Percentiles rank a stretch among this genome's conserved stretches.
Conservation (phyloP, 2,329 filamentous ascomycete genomes). For the Pyricularia pennisetigena region DNA sequence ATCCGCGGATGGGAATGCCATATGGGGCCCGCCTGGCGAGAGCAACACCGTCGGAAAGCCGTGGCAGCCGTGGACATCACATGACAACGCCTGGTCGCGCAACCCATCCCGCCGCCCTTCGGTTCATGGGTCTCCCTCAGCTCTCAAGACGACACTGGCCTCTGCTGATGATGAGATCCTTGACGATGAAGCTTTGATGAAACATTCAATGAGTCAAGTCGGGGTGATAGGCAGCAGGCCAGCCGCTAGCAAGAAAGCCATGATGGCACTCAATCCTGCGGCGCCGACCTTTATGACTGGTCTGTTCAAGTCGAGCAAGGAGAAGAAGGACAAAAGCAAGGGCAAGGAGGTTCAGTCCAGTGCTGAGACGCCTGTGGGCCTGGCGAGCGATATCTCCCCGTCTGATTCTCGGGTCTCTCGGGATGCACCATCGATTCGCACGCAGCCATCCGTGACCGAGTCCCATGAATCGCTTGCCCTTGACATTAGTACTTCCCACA, state of each 20-base stretch:
- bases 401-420: constrained; percentile 44
- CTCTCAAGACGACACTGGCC: constrained; percentile 48
- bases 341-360: constrained; percentile 17
- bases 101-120: constrained; percentile 75
- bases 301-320: constrained; percentile 42
- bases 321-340: constrained; percentile 26
- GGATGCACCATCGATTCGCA: constrained; percentile 47
- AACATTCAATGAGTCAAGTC: constrained; percentile 45
- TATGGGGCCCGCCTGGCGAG: constrained; percentile 53
- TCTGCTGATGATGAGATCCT: constrained; percentile 57
- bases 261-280: constrained; percentile 68
- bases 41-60: constrained; percentile 29
- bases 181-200: constrained; percentile 43
- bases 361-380: constrained; percentile 24
- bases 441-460: constrained; percentile 48
- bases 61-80: constrained; percentile 51
- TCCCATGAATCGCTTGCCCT: constrained; percentile 48
- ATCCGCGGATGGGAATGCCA: constrained; percentile 68
- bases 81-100: constrained; percentile 46
- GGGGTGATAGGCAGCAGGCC: constrained; percentile 76
- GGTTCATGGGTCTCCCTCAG: constrained; percentile 64
- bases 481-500: constrained; percentile 46
- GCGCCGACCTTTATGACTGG: constrained; percentile 79
- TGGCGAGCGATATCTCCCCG: constrained; percentile 34
- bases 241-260: constrained; percentile 33